These are phyloP conservation scores for Starmerella davenportii DNA, from an alignment of 805 yeast genomes.

Conservation along the genomic window DNA sequence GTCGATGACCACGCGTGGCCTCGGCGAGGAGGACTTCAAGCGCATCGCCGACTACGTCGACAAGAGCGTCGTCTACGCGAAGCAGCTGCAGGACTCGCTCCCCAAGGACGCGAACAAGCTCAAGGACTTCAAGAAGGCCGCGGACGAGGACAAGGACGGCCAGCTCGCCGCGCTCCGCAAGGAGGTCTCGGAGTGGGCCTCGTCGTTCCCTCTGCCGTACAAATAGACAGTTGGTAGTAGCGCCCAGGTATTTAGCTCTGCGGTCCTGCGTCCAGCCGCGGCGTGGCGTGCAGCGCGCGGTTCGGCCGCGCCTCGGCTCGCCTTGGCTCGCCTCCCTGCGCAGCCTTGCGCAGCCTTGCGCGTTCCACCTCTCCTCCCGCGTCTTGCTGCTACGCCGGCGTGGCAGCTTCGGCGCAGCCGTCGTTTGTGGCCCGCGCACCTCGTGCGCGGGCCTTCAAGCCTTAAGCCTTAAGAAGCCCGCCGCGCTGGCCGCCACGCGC, in stretches of 20 bases:
- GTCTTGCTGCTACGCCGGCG: no score
- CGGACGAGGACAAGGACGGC: constrained; percentile 45
- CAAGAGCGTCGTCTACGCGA: constrained; percentile 58
- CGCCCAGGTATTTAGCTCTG: background rate
- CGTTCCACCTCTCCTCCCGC: no score
- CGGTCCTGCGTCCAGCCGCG: no score
- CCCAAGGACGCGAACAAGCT: constrained; percentile 83
- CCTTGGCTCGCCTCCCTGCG: no score
- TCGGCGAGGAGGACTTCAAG: constrained; percentile 69
- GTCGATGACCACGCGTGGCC: constrained; percentile 96
- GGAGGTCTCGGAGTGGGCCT: constrained; percentile 79
- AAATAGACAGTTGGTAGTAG: constrained; percentile 4
- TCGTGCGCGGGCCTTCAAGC: no score
- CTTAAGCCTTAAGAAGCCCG: no score
- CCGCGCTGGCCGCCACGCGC: no score
- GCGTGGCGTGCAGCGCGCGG: no score
- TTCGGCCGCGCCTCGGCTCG: no score
- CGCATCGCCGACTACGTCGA: constrained; percentile 67
- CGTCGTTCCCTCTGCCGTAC: constrained; percentile 28
- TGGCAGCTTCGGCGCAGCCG: no score
- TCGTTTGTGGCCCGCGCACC: no score
- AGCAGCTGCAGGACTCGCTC: constrained; percentile 52
- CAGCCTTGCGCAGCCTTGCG: no score
- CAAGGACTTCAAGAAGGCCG: constrained; percentile 82
- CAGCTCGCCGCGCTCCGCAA: constrained; percentile 48